Base-by-base conservation (phyloP, 345 rosid genomes). In the Atalantia buxifolia region DNA sequence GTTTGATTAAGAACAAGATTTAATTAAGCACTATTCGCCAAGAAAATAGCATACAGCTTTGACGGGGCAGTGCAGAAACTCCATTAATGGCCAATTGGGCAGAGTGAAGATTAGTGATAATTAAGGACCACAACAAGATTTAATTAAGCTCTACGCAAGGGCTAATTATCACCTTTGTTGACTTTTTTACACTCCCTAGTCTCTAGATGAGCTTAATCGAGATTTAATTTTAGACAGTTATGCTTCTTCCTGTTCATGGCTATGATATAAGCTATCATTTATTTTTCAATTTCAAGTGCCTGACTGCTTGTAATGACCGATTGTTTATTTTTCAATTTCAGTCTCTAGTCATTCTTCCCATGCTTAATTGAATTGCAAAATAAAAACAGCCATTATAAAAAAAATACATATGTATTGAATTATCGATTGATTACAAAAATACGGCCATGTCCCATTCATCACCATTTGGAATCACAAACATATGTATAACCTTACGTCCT, bases 161-260 rank as follows among this genome's bases (percentile, higher is more conserved):
- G 57, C 45, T 70, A 81, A 82, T 84, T 72, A 82, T 81, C 76
- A 77, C 78, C 10, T 9, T 66, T 36, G 63, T 81, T 80, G 75
- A 83, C 70, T 69, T 10, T 9, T 9, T 40, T 9, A 40, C 10
- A 9, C 2, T 40, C 45, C 9, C 45, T 40, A 40, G 13, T 9
- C 13, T 40, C 13, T 9, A 40, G 45, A 16, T 48, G 63, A 73
- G 60, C 31, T 66, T 30, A 25, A 22, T 42, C 25, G 18, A 60
- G 25, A 50, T 35, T 22, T 24, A 7, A 30, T 30, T 27, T 3
- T 48, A 16, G 12, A 40, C 3, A 40, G 16, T 28, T 53, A 69
- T 83, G 77, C 74, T 78, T 78, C 38, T 62, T 50, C 13, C 79
- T 83, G 59, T 77, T 78, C 68, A 80, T 30, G 28, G 66, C 38